Evolutionary conservation across 2,329 filamentous ascomycete genomes (phyloP), one percentile per base, ranked within the genome.

Genomic region (Amauroascus niger): DNA sequence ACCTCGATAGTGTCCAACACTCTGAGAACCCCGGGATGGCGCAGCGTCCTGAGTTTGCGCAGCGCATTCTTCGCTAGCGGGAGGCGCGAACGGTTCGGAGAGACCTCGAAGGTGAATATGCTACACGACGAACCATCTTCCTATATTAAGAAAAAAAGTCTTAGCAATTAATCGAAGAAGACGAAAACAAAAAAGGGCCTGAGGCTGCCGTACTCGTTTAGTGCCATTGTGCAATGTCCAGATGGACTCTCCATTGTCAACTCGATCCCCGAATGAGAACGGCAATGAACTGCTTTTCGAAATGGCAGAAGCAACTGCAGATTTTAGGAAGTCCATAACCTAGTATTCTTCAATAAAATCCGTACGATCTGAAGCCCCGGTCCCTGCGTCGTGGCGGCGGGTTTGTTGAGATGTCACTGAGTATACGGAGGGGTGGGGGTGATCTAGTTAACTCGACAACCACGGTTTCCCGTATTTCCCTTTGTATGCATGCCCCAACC

Each of bases 161-260:
- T 55, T 63, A 62, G 56, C 50, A 48, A 58, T 49, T 33, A 26
- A 20, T 18, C 9, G 5, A 26, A 43, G 46, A 39, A 9, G 13
- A 35, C 6, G 33, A 22, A 9, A 32, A 16, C 7, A 41, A 30
- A 16, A 39, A 55, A 46, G 37, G 9, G n/a, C n/a, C 7, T 13
- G 30, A 41, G 32, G 33, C 22, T 35, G 40, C 20, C 61, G 66
- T 78, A 93, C 90, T 72, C 88, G 83, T 74, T 86, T 93, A 53
- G 87, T 95, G 65, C 88, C 93, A 71, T 97, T 96, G 72, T 93
- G 85, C 55, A 98, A 75, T n/a, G 86, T 87, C 90, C 93, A 98
- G 64, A 97, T 90, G 24, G 91, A 95, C 65, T 93, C 83, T 68
- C 94, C 88, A 51, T 93, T 78, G 67, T 97, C 91, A 56, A 97